Conservation (phyloP, 352 stramenopile species). For the Blastocystis sp. region DNA sequence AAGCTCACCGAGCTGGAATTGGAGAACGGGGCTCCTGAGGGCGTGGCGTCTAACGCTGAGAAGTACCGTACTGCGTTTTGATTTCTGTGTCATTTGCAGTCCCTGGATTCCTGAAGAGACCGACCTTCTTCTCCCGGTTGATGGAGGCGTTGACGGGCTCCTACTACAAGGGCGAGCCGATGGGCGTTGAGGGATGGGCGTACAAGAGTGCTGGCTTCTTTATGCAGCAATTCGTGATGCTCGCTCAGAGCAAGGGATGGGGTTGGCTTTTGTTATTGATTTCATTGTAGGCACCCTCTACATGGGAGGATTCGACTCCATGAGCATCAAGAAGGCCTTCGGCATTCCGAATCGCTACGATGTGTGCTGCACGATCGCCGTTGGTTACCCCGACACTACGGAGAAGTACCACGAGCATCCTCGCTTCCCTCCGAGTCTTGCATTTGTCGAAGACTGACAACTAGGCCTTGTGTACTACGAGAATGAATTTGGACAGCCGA, state of each 20-base stretch:
- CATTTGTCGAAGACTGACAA: not conserved
- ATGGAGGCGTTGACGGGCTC: slow-evolving; percentile 47
- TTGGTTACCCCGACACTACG: slow-evolving; percentile 58
- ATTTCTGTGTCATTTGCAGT: not conserved
- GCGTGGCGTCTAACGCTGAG: slow-evolving; percentile 42
- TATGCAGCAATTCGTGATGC: slow-evolving; percentile 68
- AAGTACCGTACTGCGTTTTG: slow-evolving; percentile 9
- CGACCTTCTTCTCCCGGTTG: slow-evolving; percentile 47
- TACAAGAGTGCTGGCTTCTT: slow-evolving; percentile 66
- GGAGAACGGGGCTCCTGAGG: slow-evolving; percentile 24
- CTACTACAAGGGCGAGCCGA: slow-evolving; percentile 59
- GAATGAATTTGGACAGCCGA: slow-evolving; percentile 54
- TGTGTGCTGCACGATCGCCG: slow-evolving; percentile 56
- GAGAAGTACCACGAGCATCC: slow-evolving; percentile 68
- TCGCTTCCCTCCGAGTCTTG: slow-evolving; percentile 32
- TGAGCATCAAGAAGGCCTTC: slow-evolving; percentile 62
- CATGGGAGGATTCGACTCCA: slow-evolving; percentile 52
- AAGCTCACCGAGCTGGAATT: slow-evolving; percentile 50
- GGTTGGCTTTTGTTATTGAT: not conserved
- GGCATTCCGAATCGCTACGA: slow-evolving; percentile 55
- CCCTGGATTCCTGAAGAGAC: slow-evolving; percentile 34
- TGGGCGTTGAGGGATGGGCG: slow-evolving; percentile 22
- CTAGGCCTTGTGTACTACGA: slow-evolving; percentile 29
- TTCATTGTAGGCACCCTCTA: slow-evolving; percentile 16
- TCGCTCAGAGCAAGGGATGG: slow-evolving; percentile 66